phyloP scores from a whole-genome alignment of 2,329 filamentous ascomycete genomes.

The Cladosporium sp. region DNA sequence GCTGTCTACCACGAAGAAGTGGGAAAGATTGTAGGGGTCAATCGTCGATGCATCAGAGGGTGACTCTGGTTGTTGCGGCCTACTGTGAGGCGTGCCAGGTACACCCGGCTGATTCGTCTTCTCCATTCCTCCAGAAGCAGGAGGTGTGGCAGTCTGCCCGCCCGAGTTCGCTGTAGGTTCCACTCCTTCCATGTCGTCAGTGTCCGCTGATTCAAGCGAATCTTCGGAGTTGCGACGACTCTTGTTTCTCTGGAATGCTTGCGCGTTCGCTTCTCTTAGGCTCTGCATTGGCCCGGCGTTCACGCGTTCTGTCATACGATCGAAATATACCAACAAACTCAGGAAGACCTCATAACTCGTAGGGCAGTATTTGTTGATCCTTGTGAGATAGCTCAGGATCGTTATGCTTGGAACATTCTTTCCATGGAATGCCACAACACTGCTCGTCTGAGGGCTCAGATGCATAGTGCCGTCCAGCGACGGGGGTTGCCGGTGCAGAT shows the following conservation, averaged over 20 bases:
- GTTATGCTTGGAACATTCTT: conserved; percentile 98
- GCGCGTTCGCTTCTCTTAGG: conserved; percentile 51
- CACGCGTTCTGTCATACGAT: conserved; percentile 95
- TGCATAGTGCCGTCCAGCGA: conserved; percentile 53
- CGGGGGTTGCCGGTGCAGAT: conserved; percentile 71
- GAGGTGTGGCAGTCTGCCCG: conserved; percentile 44
- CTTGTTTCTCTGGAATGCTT: conserved; percentile 34
- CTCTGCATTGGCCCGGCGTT: conserved; percentile 73
- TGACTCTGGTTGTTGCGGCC: conserved; percentile 28
- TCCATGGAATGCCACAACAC: conserved; percentile 90
- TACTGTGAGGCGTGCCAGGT: conserved; percentile 35
- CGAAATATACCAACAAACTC: conserved; percentile 93
- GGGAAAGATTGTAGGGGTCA: conserved; percentile 53
- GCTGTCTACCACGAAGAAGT: conserved; percentile 93
- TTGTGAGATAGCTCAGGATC: conserved; percentile 88
- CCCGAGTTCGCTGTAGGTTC: conserved; percentile 17
- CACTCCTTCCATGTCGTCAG: conserved; percentile 29
- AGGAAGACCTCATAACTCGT: conserved; percentile 98
- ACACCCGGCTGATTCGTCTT: conserved; percentile 32
- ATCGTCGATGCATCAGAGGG: conserved; percentile 34
- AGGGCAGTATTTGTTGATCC: conserved; percentile 98
- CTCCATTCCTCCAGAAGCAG: conserved; percentile 46
- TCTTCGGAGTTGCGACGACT: conserved; percentile 13
- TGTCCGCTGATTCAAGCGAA: conserved; percentile 21
- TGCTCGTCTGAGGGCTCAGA: conserved; percentile 61